Conservation (phyloP, 805 yeast species). For the Kodamaea lidongshanica region DNA sequence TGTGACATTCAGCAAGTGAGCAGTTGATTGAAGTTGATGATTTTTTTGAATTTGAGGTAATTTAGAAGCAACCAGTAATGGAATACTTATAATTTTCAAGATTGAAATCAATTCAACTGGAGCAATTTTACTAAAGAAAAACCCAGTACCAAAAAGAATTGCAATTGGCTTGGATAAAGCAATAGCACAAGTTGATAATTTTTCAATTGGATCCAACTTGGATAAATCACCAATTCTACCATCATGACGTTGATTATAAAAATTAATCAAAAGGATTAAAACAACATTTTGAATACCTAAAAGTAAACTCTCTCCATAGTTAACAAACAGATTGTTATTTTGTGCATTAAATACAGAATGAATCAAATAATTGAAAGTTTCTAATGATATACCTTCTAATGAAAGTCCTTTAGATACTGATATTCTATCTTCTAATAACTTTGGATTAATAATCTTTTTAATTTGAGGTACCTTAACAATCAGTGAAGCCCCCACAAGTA, state of each 20-base stretch:
- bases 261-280: constrained; percentile 31
- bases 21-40: constrained; percentile 28
- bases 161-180: constrained; percentile 23
- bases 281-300: constrained; percentile 34
- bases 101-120: constrained; percentile 23
- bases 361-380: constrained; percentile 30
- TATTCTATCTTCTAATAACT: constrained; percentile 18
- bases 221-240: constrained; percentile 6
- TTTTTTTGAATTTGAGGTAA: constrained; percentile 36
- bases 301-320: constrained; percentile 37
- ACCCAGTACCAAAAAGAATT: constrained; percentile 19
- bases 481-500: constrained; percentile 33
- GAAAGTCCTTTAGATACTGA: constrained; percentile 34
- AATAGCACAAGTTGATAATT: constrained; percentile 8
- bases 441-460: constrained; percentile 26
- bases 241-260: constrained; percentile 20
- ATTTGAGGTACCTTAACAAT: constrained; percentile 38
- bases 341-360: constrained; percentile 36
- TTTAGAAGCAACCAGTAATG: constrained; percentile 32
- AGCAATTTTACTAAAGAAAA: constrained; percentile 27
- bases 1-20: constrained; percentile 33
- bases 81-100: constrained; percentile 34
- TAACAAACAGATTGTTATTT: constrained; percentile 27
- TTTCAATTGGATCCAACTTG: constrained; percentile 1
- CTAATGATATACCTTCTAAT: constrained; percentile 30